These are phyloP conservation scores for Acanthamoeba rhysodes DNA, from an alignment of 208 protist species.

Conservation along the genomic window DNA sequence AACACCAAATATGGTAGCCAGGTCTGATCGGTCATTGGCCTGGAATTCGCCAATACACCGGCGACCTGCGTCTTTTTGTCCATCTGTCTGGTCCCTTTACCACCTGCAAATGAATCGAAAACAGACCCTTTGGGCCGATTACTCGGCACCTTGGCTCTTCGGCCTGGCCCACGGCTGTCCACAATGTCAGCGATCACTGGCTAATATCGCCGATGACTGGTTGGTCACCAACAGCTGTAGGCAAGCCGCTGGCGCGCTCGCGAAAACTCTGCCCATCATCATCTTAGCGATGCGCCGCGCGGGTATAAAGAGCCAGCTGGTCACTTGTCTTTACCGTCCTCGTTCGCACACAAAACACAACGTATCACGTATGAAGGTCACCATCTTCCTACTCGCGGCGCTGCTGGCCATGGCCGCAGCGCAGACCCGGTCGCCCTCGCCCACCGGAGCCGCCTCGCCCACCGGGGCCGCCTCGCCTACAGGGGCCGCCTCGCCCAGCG, in stretches of 20 bases:
- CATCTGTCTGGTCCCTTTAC: too few species aligned
- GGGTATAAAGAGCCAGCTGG: too few species aligned
- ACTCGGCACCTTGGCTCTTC: too few species aligned
- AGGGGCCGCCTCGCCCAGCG: neutral
- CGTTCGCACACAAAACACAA: neutral
- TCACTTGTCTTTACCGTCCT: too few species aligned
- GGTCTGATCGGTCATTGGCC: too few species aligned
- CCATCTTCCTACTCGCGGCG: neutral
- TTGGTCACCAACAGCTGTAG: neutral
- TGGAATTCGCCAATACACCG: too few species aligned
- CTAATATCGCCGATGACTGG: neutral
- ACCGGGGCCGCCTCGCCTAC: neutral
- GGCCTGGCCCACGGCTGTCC: neutral
- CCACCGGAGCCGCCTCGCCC: neutral
- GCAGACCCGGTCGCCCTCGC: neutral
- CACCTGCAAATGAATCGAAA: too few species aligned
- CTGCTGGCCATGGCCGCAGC: slow-evolving; percentile 25
- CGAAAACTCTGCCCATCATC: neutral
- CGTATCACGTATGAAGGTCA: neutral
- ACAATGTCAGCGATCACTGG: neutral
- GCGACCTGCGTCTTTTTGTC: too few species aligned
- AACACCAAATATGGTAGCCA: too few species aligned
- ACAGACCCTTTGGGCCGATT: too few species aligned
- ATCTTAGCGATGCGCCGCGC: neutral
- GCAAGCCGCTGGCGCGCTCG: neutral